Conservation (phyloP, 257 asterid genomes). For the Hygrophila difformis region DNA sequence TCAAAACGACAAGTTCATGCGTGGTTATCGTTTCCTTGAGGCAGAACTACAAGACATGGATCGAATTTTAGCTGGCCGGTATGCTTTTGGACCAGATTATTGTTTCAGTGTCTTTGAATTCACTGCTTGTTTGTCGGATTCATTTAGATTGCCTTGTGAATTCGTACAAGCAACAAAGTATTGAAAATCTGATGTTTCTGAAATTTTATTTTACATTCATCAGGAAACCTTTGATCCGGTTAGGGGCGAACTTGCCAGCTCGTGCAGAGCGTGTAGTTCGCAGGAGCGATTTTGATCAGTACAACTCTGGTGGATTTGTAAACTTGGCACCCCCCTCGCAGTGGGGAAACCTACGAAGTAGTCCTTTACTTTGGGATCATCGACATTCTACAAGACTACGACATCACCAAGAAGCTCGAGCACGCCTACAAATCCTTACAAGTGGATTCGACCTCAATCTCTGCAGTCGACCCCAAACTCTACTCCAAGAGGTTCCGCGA, state of each 20-base stretch:
- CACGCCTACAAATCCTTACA: conserved; percentile 92
- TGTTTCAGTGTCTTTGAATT: too few species aligned
- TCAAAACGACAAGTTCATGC: conserved; percentile 82
- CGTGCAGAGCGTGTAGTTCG: conserved; percentile 73
- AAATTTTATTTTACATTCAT: too few species aligned
- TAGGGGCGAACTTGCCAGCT: conserved; percentile 98
- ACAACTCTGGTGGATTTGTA: conserved; percentile 40
- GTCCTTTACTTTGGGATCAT: conserved; percentile 89
- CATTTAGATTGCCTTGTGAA: too few species aligned
- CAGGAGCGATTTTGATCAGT: conserved; percentile 72
- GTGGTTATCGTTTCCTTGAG: conserved; percentile 91
- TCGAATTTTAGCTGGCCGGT: conserved; percentile 77
- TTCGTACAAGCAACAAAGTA: too few species aligned
- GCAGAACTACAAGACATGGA: conserved; percentile 96
- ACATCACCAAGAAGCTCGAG: conserved; percentile 87
- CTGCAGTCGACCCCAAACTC: conserved; percentile 91
- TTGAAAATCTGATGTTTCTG: too few species aligned
- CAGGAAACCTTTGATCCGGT: conserved; percentile 77
- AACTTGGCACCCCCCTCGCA: conserved; percentile 34
- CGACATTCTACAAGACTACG: conserved; percentile 89
- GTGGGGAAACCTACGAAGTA: conserved; percentile 61
- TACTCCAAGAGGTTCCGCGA: conserved; percentile 86
- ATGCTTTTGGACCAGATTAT: conserved; percentile 3
- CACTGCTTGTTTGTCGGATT: too few species aligned
- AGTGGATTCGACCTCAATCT: conserved; percentile 74